Evolutionary conservation across 2,329 filamentous ascomycete species (phyloP).

Genomic region (Neofusicoccum parvum): DNA sequence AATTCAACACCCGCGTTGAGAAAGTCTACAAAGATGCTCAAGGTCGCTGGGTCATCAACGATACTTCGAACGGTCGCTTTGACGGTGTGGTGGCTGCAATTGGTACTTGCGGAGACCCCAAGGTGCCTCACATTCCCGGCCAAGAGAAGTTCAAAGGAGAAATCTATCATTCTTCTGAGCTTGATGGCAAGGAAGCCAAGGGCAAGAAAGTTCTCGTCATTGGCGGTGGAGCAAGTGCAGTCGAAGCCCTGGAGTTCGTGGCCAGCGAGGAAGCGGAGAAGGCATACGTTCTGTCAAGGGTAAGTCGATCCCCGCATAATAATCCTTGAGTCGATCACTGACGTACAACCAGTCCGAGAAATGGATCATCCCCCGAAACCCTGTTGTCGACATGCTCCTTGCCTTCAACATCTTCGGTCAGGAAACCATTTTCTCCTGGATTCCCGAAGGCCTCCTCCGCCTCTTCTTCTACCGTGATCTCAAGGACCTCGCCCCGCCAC

Average conservation of each 20-base stretch:
- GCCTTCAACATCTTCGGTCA: slow-evolving; percentile 78
- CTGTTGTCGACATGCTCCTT: slow-evolving; percentile 71
- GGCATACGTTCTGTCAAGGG: slow-evolving; percentile 66
- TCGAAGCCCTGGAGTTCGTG: slow-evolving; percentile 82
- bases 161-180: slow-evolving; percentile 73
- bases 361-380: slow-evolving; percentile 84
- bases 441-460: slow-evolving; percentile 74
- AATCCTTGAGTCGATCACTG: slow-evolving; percentile 33
- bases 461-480: slow-evolving; percentile 84
- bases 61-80: slow-evolving; percentile 69
- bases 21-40: slow-evolving; percentile 69
- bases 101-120: slow-evolving; percentile 78
- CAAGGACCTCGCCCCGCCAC: slow-evolving; percentile 66
- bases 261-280: slow-evolving; percentile 66
- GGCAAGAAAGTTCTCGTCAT: slow-evolving; percentile 77
- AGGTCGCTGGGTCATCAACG: slow-evolving; percentile 77
- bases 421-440: slow-evolving; percentile 73
- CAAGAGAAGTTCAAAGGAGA: slow-evolving; percentile 72
- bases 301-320: slow-evolving; percentile 27
- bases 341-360: slow-evolving; percentile 61
- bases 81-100: slow-evolving; percentile 78
- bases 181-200: slow-evolving; percentile 72
- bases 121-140: slow-evolving; percentile 70
- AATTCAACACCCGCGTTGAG: slow-evolving; percentile 70
- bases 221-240: slow-evolving; percentile 77